Evolutionary conservation across 2,329 filamentous ascomycete species (phyloP).

Genomic region (Colletotrichum sp.): DNA sequence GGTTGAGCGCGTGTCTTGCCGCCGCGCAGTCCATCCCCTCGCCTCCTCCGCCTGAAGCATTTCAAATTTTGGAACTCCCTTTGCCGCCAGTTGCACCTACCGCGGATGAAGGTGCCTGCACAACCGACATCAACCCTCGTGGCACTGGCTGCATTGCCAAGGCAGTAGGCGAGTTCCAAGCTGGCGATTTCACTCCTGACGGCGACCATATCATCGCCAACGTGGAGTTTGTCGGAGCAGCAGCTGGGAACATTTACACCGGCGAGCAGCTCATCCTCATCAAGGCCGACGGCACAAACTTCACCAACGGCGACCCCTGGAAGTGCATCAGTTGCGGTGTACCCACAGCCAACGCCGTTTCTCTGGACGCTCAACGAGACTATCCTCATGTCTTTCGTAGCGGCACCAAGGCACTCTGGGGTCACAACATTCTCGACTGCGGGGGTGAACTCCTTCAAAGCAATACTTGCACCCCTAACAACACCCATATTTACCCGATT

Average conservation of each 20-base stretch:
- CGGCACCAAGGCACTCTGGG: conserved; percentile 38
- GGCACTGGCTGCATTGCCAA: conserved; percentile 40
- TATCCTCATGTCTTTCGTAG: conserved; percentile 49
- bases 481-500: conserved; percentile 44
- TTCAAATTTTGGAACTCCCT: conserved; percentile 37
- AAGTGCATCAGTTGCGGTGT: conserved; percentile 53
- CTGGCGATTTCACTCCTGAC: conserved; percentile 42
- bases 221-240: conserved; percentile 45
- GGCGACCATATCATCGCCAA: conserved; percentile 43
- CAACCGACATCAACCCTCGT: conserved; percentile 33
- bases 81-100: conserved; percentile 38
- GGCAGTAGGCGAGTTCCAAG: conserved; percentile 9
- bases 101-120: conserved; percentile 34
- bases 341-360: conserved; percentile 32
- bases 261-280: conserved; percentile 47
- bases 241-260: conserved; percentile 43
- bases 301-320: conserved; percentile 49
- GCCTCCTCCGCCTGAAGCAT: conserved; percentile 35
- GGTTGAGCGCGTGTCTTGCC: not conserved
- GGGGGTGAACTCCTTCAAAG: conserved; percentile 34
- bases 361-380: conserved; percentile 26
- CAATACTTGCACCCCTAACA: conserved; percentile 39
- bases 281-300: conserved; percentile 43
- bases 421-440: conserved; percentile 43
- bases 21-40: conserved; percentile 14